A percentile compares a stretch with the other conserved stretches of the same genome.
Conservation (phyloP, 2,329 filamentous ascomycete genomes). For the Coniochaeta hoffmannii region DNA sequence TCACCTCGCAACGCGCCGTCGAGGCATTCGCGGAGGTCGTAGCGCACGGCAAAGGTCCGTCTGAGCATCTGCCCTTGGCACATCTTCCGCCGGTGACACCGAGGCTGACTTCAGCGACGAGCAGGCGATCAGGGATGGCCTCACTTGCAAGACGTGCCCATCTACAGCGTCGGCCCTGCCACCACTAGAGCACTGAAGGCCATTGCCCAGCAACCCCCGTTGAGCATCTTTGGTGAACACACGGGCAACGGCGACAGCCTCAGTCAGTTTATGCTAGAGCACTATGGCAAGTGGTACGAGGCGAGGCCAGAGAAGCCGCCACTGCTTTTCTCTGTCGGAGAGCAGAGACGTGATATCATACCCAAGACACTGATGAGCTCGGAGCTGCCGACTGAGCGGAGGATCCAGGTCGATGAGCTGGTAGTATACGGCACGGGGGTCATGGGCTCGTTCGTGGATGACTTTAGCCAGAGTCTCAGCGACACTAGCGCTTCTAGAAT, state of each 20-base stretch:
- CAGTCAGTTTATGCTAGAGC: constrained; percentile 67
- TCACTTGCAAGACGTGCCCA: constrained; percentile 45
- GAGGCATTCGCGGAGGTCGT: constrained; percentile 66
- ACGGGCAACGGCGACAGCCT: constrained; percentile 80
- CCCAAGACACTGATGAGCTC: constrained; percentile 66
- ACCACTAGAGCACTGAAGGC: constrained; percentile 67
- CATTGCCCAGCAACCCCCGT: constrained; percentile 37
- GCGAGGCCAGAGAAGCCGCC: constrained; percentile 43
- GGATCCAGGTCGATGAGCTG: constrained; percentile 67
- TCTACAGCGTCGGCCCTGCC: constrained; percentile 77
- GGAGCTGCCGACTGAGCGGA: constrained; percentile 35
- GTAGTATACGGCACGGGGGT: constrained; percentile 83
- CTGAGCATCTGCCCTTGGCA: background rate
- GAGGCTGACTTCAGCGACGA: constrained; percentile 5
- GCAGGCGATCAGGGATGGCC: constrained; percentile 32
- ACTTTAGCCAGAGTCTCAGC: constrained; percentile 50
- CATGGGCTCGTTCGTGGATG: constrained; percentile 66
- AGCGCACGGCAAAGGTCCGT: constrained; percentile 37
- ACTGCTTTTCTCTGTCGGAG: constrained; percentile 82
- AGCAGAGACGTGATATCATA: constrained; percentile 84
- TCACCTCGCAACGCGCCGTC: constrained; percentile 77
- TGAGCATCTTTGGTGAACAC: constrained; percentile 68
- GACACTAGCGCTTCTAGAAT: constrained; percentile 29
- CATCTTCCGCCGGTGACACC: background rate
- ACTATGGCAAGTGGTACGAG: constrained; percentile 56